phyloP scores from a whole-genome alignment of 2,329 filamentous ascomycete species.

The Fusarium poae region DNA sequence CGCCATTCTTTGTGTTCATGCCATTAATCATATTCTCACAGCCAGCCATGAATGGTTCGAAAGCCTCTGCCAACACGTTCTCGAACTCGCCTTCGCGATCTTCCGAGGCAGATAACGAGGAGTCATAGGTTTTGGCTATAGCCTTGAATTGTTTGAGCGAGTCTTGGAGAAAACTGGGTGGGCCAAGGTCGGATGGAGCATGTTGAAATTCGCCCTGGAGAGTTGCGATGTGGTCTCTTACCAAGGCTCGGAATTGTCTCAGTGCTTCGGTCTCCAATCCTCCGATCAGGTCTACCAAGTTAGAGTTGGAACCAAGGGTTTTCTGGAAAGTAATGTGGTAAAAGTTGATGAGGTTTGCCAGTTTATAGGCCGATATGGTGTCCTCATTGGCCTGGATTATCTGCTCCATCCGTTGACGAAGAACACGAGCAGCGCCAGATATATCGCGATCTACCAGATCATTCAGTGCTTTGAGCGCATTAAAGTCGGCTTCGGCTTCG shows the following conservation, averaged over 20 bases:
- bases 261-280: conserved; percentile 81
- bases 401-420: conserved; percentile 91
- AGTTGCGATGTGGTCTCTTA: conserved; percentile 82
- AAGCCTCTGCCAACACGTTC: conserved; percentile 79
- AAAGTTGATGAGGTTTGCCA: conserved; percentile 89
- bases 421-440: conserved; percentile 81
- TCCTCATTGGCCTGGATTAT: conserved; percentile 95
- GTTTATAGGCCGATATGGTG: conserved; percentile 86
- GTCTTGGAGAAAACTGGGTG: conserved; percentile 84
- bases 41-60: conserved; percentile 87
- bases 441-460: conserved; percentile 90
- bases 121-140: conserved; percentile 89
- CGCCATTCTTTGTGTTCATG: conserved; percentile 69
- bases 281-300: conserved; percentile 76
- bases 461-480: conserved; percentile 84
- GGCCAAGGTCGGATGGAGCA: conserved; percentile 77
- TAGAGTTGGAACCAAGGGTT: conserved; percentile 77
- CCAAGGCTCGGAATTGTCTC: conserved; percentile 83
- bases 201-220: conserved; percentile 79
- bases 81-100: conserved; percentile 78
- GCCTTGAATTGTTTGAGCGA: conserved; percentile 81
- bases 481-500: conserved; percentile 71
- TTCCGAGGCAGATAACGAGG: conserved; percentile 74
- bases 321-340: conserved; percentile 88
- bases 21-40: conserved; percentile 76